Base-by-base conservation (phyloP, 2,329 filamentous ascomycete species). In the Pseudogymnoascus sp. region DNA sequence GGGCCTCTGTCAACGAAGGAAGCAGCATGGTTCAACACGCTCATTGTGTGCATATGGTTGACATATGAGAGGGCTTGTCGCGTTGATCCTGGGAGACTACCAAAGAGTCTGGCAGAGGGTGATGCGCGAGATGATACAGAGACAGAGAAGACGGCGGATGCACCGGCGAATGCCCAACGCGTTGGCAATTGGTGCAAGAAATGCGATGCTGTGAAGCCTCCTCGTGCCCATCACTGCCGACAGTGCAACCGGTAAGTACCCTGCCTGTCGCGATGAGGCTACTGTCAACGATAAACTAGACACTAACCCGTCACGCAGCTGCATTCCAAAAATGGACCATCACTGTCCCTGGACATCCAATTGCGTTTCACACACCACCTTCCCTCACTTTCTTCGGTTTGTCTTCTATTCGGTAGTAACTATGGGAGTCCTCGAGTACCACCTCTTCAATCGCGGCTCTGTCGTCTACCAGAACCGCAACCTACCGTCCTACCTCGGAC, bases 311-410 rank as follows among this genome's bases (percentile, higher is more conserved):
- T 41, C 19, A 12, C 59, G 80, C 52, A 80, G 78, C 68, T 92
- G 89, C 74, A 83, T 92, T 59, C 87, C 88, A 38, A 88, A 85
- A 75, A 92, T 92, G 89, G 89, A 92, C 76, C 89, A 92, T 75
- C 90, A 95, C 76, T 94, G 90, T 71, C 89, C 90, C 2, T 94
- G 90, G 90, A 93, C 89, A 3, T 78, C 77, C 65, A 93, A 92
- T 75, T 95, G 91, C 77, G 89, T 94, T 61, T 92, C 89, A 11
- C 83, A 92, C 73, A 87, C 86, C 64, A 92, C 89, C 0, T 90
- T 92, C 69, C 90, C 91, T 6, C 87, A 93, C 76, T 94, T 94
- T 74, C 66, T 92, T 55, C 89, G 90, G 68, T 93, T 94, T 76
- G 78, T 94, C 45, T 72, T 85, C 66, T 92, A 85, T 72, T 80